phyloP scores from a whole-genome alignment of 495 filamentous ascomycete species.

The Baudoinia panamericana region DNA sequence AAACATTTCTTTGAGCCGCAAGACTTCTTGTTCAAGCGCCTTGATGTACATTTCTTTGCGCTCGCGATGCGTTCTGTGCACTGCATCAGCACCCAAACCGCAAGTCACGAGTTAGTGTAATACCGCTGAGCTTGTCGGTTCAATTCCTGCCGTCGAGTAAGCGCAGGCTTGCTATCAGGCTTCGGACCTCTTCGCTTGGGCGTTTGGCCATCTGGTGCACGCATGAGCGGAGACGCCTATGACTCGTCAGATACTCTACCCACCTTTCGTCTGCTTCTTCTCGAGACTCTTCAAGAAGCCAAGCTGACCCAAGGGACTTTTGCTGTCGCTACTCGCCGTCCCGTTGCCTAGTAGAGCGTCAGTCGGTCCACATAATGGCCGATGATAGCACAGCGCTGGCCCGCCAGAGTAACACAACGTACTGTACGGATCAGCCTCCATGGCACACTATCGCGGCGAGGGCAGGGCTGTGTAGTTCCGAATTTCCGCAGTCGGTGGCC shows the following conservation, averaged over 20 bases:
- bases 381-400: no score
- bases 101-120: no score
- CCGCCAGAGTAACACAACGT: no score
- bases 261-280: constrained; percentile 47
- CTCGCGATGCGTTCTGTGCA: constrained; percentile 73
- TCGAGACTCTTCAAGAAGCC: constrained; percentile 47
- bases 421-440: no score
- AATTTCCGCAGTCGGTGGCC: no score
- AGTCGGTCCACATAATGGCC: no score
- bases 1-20: constrained; percentile 54
- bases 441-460: no score
- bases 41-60: constrained; percentile 94
- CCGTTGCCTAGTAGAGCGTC: background rate
- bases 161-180: constrained; percentile 86
- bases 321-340: background rate
- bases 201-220: constrained; percentile 56
- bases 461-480: no score
- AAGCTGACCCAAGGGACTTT: constrained; percentile 35
- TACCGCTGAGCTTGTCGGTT: constrained; percentile 95
- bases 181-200: constrained; percentile 89
- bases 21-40: constrained; percentile 77
- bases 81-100: no score
- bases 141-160: constrained; percentile 86
- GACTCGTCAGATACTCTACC: no score
- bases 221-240: no score